Evolutionary conservation across 2,329 filamentous ascomycete genomes (phyloP), one percentile per base, ranked within the genome.

Genomic region (Ophiostoma himal-ulmi): DNA sequence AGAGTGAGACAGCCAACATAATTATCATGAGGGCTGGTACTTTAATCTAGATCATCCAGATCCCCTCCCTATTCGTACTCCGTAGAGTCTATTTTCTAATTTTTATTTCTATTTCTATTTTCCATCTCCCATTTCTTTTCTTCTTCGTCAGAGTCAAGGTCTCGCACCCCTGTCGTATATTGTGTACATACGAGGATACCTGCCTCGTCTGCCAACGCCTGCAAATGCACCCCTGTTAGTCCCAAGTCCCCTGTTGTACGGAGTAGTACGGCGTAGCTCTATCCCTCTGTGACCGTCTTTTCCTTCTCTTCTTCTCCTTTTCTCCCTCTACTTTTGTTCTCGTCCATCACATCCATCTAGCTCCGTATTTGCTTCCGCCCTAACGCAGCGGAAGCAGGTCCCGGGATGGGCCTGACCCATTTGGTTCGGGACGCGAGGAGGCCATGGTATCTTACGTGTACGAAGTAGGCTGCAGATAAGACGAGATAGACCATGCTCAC

Each of bases 381-480:
- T 74, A 74, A 69, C 54, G 69, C 66, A 41, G 39, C 72, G 73
- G 73, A 74, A 73, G 71, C 70, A 34, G 44, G 54, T 70, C 71
- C 72, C 73, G 73, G 69, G 70, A 69, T 57, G 67, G 44, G 54
- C 70, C 36, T 48, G 71, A 70, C 71, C 36, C 69, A 72, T 71
- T 54, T 26, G 71, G 70, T 57, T 41, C 65, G 48, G 41, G 26
- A 65, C 36, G 69, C 64, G 65, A 39, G 37, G 44, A 26, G 14
- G 14, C n/a, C 44, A 17, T 52, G 6, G 13, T n/a, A 6, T 20
- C 6, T 52, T 7, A 20, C n/a, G 52, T 26, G 44, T n/a, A 48
- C 60, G 5, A n/a, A 20, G 30, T 22, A 65, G 20, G 36, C 5
- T 17, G 57, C 7, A 20, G 30, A 30, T 36, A 36, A 36, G 20